Conservation (phyloP, 441 rosid species). For the Melianthus villosus region DNA sequence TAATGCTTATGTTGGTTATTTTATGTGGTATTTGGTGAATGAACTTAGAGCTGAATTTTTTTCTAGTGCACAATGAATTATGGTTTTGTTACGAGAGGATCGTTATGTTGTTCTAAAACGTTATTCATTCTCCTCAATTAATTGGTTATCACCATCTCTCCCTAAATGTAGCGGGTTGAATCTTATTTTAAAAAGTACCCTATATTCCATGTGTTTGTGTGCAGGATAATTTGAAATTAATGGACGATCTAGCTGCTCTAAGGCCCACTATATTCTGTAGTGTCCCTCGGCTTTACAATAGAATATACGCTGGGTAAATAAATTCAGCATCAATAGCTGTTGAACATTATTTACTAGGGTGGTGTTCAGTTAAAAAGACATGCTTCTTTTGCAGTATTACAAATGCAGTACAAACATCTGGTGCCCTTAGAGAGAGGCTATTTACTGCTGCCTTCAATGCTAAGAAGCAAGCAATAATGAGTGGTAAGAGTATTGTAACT, state of each 20-base stretch:
- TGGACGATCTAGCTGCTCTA: conserved; percentile 85
- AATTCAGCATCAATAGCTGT: conserved; percentile 9
- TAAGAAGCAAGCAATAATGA: conserved; percentile 80
- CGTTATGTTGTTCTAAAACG: too few species aligned
- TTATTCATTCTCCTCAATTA: too few species aligned
- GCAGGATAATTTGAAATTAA: conserved; percentile 84
- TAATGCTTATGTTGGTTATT: too few species aligned
- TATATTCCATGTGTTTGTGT: conserved; percentile 6
- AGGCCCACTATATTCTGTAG: conserved; percentile 92
- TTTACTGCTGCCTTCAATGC: conserved; percentile 92
- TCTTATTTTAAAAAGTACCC: too few species aligned
- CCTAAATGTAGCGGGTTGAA: too few species aligned
- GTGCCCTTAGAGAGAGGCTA: conserved; percentile 63
- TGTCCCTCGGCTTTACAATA: conserved; percentile 87
- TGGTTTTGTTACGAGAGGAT: too few species aligned
- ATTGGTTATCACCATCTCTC: too few species aligned
- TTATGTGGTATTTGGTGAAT: too few species aligned
- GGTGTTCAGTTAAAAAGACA: conserved; percentile 5
- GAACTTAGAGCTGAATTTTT: too few species aligned
- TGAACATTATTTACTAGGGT: conserved; percentile 10
- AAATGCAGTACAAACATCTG: conserved; percentile 77
- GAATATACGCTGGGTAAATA: conserved; percentile 76
- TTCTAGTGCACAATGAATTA: too few species aligned
- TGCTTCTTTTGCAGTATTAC: conserved; percentile 41
- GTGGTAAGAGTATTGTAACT: conserved; percentile 30